A percentile compares a stretch with the other conserved stretches of the same genome.
phyloP scores from a whole-genome alignment of 179 eudicot species.

The Kewa caespitosa region DNA sequence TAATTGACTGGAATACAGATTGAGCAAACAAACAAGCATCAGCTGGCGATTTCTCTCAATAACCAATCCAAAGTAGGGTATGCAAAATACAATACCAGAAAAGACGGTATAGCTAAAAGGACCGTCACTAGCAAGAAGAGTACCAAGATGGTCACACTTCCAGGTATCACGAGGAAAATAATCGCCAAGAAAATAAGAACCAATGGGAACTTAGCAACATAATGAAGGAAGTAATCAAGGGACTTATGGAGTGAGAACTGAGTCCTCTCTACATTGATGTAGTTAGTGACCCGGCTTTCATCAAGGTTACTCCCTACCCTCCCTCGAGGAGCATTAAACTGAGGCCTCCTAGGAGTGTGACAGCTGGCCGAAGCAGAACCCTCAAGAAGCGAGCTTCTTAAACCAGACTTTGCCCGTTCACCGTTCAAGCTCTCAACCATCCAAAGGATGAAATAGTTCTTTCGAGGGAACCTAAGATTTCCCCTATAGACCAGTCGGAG shows the following conservation, averaged over 20 bases:
- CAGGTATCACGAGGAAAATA: slow-evolving; percentile 49
- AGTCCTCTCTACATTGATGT: slow-evolving; percentile 38
- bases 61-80: slow-evolving; percentile 67
- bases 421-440: slow-evolving; percentile 80
- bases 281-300: slow-evolving; percentile 18
- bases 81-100: slow-evolving; percentile 58
- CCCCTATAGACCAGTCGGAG: slow-evolving; percentile 55
- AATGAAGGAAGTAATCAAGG: slow-evolving; percentile 49
- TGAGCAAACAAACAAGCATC: slow-evolving; percentile 22
- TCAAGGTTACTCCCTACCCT: slow-evolving; percentile 23
- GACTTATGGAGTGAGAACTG: slow-evolving; percentile 53
- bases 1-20: slow-evolving; percentile 1
- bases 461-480: slow-evolving; percentile 57
- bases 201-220: slow-evolving; percentile 58
- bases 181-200: slow-evolving; percentile 49
- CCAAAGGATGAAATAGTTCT: slow-evolving; percentile 79
- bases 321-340: slow-evolving; percentile 24
- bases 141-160: slow-evolving; percentile 46
- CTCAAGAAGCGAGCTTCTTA: slow-evolving; percentile 31
- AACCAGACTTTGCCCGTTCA: slow-evolving; percentile 46
- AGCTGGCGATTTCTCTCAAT: slow-evolving; percentile 53
- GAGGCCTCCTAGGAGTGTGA: slow-evolving; percentile 30
- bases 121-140: slow-evolving; percentile 52
- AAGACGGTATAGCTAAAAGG: slow-evolving; percentile 60
- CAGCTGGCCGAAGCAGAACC: slow-evolving; percentile 26